Percentiles rank a stretch among this genome's conserved stretches.
phyloP scores from a whole-genome alignment of 352 stramenopile species.

The Globisporangium radiosum region DNA sequence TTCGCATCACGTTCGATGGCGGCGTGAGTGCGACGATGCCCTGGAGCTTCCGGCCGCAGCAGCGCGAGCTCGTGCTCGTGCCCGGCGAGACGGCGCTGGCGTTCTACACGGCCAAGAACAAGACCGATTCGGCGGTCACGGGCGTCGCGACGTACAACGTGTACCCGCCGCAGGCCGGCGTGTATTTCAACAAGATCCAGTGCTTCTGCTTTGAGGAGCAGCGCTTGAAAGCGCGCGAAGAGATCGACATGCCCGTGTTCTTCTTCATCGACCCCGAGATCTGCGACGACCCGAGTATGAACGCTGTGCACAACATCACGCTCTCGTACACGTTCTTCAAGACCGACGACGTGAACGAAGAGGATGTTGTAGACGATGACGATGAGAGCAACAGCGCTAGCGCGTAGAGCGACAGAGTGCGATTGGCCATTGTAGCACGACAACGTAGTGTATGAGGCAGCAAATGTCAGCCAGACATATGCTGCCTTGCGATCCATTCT shows the following conservation, averaged over 20 bases:
- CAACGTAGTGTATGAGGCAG: background rate
- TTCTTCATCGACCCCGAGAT: conserved; percentile 99
- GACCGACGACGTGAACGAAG: conserved; percentile 91
- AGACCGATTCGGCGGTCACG: conserved; percentile 95
- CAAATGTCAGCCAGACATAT: background rate
- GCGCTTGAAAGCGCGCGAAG: conserved; percentile 93
- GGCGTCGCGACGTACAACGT: conserved; percentile 99
- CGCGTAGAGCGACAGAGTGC: background rate
- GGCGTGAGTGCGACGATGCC: conserved; percentile 93
- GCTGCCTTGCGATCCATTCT: too few species aligned
- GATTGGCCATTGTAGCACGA: background rate
- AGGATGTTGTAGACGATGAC: conserved; percentile 75
- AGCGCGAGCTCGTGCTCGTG: conserved; percentile 90
- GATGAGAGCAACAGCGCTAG: conserved; percentile 17
- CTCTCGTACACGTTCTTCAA: conserved; percentile 99
- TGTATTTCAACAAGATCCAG: conserved; percentile 99
- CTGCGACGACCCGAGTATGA: conserved; percentile 94
- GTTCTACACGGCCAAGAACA: conserved; percentile 99
- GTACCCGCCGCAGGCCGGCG: conserved; percentile 92
- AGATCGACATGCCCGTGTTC: conserved; percentile 99
- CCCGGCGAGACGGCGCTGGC: conserved; percentile 97
- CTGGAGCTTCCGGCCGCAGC: conserved; percentile 95
- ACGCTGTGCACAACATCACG: conserved; percentile 96
- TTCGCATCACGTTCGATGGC: conserved; percentile 96
- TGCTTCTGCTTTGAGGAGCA: conserved; percentile 99